Evolutionary conservation across 1,284 basidiomycete species (phyloP).

Genomic region (Boletus smithii): DNA sequence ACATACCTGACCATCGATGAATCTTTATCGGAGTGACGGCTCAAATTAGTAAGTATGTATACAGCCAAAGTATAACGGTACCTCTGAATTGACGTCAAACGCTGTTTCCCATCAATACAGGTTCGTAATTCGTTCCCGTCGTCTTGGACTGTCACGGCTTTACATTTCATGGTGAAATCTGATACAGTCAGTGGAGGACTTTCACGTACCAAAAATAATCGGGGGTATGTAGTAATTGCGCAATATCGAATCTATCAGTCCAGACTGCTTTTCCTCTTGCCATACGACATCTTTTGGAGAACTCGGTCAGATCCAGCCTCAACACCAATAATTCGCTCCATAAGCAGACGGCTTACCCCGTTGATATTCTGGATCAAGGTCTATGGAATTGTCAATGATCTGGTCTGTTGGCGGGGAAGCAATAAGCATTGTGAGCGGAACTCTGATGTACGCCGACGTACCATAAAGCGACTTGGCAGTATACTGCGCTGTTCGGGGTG

Average conservation of each 20-base stretch:
- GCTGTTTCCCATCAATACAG: slow-evolving; percentile 56
- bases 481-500: slow-evolving; percentile 44
- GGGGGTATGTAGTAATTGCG: slow-evolving; percentile 57
- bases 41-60: slow-evolving; percentile 3
- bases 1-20: slow-evolving; percentile 49
- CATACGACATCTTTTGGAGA: slow-evolving; percentile 47
- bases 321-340: background rate
- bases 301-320: slow-evolving; percentile 3
- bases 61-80: slow-evolving; percentile 17
- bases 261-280: slow-evolving; percentile 43
- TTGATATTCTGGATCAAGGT: slow-evolving; percentile 53
- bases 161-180: background rate
- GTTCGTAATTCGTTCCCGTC: slow-evolving; percentile 45
- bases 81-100: slow-evolving; percentile 51
- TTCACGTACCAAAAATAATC: slow-evolving; percentile 45
- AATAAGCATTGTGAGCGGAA: background rate
- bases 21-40: slow-evolving; percentile 29
- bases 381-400: slow-evolving; percentile 43
- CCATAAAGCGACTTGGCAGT: slow-evolving; percentile 46
- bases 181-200: background rate
- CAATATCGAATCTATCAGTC: slow-evolving; percentile 53
- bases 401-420: slow-evolving; percentile 36
- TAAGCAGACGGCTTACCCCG: slow-evolving; percentile 36
- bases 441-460: slow-evolving; percentile 17
- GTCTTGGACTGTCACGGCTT: slow-evolving; percentile 28